Evolutionary conservation across 2,329 filamentous ascomycete species (phyloP), one percentile per base, ranked within the genome.

Genomic region (Amauroascus verrucosus): DNA sequence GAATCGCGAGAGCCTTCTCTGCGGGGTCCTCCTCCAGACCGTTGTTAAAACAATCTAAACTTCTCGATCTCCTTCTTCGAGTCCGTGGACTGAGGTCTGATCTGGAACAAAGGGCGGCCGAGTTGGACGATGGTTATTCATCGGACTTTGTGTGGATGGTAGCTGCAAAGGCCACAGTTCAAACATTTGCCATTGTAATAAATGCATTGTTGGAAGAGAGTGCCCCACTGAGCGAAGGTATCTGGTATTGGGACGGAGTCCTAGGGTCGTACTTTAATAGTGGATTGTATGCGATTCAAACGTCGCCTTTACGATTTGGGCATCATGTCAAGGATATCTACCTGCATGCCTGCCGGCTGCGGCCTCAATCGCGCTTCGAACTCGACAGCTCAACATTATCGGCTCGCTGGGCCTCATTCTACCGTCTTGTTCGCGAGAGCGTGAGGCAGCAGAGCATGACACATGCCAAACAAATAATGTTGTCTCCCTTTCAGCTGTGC

Each of bases 161-260:
- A 14, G 79, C 94, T 28, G 88, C 86, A 69, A 98, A 97, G 68
- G 90, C 90, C 3, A 87, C 90, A 0, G 82, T 90, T n/a, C 91
- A 96, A 64, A 83, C 85, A 1, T 94, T 95, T 63, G 91, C 91
- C 3, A 73, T 87, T 47, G 78, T 95, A 38, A 74, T 96, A 60
- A 83, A 83, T 60, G 82, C 80, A 0, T 77, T 97, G 2, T 71
- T 96, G 9, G 85, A 91, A 53, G 85, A 93, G 62, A 94, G 89
- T 9, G 82, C 91, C 9, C 84, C 85, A 0, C 70, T 98, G 16
- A 86, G 83, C 61, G 84, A 95, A 59, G 89, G 95, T 61, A 84
- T 95, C 22, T 90, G 85, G 82, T 97, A 97, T 67, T 98, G 93
- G 93, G 88, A 95, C 64, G 86, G 93, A 60, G 79, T 96, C 1